Percentiles rank a stretch among this genome's conserved stretches.
These are phyloP conservation scores for Insectozyma bohioensis DNA, from an alignment of 1,139 yeast species.

Conservation along the genomic window DNA sequence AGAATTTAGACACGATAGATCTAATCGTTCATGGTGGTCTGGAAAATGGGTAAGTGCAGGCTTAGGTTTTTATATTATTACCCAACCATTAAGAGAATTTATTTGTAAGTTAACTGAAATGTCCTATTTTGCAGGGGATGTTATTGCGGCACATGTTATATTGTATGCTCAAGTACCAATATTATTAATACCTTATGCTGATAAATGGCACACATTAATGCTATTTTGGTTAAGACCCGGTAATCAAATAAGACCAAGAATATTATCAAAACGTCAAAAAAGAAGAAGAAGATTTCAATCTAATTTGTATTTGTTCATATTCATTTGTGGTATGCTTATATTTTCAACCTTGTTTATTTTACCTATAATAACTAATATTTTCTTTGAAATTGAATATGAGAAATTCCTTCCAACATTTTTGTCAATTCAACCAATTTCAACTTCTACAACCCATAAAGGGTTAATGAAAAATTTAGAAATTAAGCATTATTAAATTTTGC, in stretches of 20 bases:
- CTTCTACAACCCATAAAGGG: conserved; percentile 34
- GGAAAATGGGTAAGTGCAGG: conserved; percentile 62
- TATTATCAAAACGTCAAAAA: conserved; percentile 34
- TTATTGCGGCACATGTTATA: conserved; percentile 51
- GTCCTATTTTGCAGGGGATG: conserved; percentile 55
- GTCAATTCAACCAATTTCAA: conserved; percentile 44
- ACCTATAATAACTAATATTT: conserved; percentile 37
- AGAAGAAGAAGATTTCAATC: conserved; percentile 27
- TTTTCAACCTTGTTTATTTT: conserved; percentile 38
- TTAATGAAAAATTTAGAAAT: conserved; percentile 23
- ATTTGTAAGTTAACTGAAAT: conserved; percentile 54
- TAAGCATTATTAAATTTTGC: conserved; percentile 10
- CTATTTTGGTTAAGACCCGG: conserved; percentile 80
- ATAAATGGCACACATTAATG: conserved; percentile 76
- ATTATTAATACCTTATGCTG: conserved; percentile 56
- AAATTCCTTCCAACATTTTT: conserved; percentile 36
- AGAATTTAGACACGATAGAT: conserved; percentile 50
- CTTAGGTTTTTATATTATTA: conserved; percentile 47
- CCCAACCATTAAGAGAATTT: conserved; percentile 57
- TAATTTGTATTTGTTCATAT: conserved; percentile 39
- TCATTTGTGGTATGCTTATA: conserved; percentile 33
- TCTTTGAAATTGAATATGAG: conserved; percentile 37
- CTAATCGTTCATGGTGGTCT: conserved; percentile 67
- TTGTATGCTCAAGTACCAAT: conserved; percentile 53
- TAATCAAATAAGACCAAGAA: conserved; percentile 43